Evolutionary conservation across 495 filamentous ascomycete genomes (phyloP), one percentile per base, ranked within the genome.

Genomic region (Evansstolkia leycettana): DNA sequence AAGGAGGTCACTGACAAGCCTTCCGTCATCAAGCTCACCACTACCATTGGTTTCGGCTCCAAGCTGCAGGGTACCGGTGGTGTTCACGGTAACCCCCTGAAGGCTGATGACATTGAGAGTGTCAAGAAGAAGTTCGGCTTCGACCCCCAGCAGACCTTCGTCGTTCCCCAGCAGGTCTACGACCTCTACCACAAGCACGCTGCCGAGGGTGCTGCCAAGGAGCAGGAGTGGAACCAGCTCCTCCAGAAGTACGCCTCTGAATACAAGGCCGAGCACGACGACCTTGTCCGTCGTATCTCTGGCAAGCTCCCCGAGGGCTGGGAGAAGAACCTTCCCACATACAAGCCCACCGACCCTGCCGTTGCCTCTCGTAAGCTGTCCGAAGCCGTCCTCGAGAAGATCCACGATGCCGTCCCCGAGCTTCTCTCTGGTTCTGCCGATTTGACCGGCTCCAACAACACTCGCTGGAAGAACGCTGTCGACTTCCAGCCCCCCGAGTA

Each of bases 391-490:
- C 76, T 99, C 46, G 76, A 83, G 62, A 86, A 85, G 62, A 78
- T 99, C 55, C 77, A 93, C 68, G 60, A 70, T 19, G 73, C 66
- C 45, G 47, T 99, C 37, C 90, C 90, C 45, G 92, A 96, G 62
- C 77, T 99, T 36, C 62, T 96, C 24, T 92, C 89, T 50, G 90
- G 90, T 37, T 99, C 90, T 41, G 90, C 90, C 39, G 90, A 99
- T 72, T 64, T 99, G 73, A 99, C 90, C 46, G 84, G 84, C 55
- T 96, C 90, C 45, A 99, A 96, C 75, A 82, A 96, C 67, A 99
- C 90, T 44, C 78, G 87, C 52, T 94, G 85, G 82, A 99, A 96
- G 81, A 76, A 81, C 37, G 88, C 90, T 28, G 72, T 84, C 42
- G 90, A 99, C 73, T 99, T 96, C 77, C 90, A 99, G 69, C 92